Conservation (phyloP, 768 basidiomycete species). For the Suillus clintonianus region DNA sequence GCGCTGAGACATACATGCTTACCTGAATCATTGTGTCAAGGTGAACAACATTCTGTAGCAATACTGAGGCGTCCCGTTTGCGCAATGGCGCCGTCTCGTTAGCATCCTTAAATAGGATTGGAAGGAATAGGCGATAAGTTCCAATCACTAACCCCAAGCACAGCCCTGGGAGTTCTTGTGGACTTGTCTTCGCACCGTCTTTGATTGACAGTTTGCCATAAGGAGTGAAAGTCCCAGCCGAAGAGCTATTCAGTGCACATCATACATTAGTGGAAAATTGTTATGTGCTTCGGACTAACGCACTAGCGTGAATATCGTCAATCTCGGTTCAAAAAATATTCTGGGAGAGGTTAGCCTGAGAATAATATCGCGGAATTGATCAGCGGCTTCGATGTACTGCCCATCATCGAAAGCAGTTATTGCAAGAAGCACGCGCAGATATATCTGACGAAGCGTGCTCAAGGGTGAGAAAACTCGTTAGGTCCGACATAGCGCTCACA, state of each 20-base stretch:
- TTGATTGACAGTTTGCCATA: background rate
- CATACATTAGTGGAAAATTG: too few relatives aligned
- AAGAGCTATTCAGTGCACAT: background rate
- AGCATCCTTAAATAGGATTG: too few relatives aligned
- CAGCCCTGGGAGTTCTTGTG: too few relatives aligned
- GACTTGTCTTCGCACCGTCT: background rate
- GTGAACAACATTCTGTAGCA: too few relatives aligned
- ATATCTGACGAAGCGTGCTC: background rate
- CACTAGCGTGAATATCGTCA: background rate
- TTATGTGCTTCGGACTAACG: background rate
- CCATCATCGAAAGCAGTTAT: background rate
- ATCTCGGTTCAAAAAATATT: background rate
- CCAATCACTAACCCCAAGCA: too few relatives aligned
- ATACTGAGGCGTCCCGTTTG: too few relatives aligned
- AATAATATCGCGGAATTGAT: background rate
- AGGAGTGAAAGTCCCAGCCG: background rate
- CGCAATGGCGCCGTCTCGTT: too few relatives aligned
- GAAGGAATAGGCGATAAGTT: too few relatives aligned
- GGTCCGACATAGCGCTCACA: background rate
- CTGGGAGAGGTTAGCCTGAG: background rate
- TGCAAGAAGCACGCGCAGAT: background rate
- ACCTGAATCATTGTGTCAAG: too few relatives aligned
- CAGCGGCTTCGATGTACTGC: background rate
- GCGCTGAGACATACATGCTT: too few relatives aligned
- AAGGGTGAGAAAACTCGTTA: background rate